phyloP scores from a whole-genome alignment of 352 stramenopile genomes.

The Lagenidium sp. region DNA sequence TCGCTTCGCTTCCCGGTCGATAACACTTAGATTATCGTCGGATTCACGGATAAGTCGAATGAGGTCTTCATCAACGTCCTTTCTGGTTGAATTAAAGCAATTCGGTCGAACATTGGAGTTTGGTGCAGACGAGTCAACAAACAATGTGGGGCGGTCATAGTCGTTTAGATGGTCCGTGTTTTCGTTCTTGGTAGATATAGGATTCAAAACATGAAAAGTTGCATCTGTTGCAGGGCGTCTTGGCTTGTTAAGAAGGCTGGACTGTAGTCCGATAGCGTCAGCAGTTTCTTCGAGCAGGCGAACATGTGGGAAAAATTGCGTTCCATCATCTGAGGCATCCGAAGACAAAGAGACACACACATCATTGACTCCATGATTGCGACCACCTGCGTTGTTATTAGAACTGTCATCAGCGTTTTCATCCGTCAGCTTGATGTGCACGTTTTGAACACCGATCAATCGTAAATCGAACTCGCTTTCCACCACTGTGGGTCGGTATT shows the following conservation, averaged over 20 bases:
- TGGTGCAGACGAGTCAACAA: not conserved
- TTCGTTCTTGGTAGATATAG: not conserved
- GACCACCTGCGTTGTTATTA: not conserved
- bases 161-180: not conserved
- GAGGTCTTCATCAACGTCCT: constrained; percentile 18
- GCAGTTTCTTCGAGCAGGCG: not conserved
- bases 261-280: no score
- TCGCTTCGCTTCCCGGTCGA: constrained; percentile 37
- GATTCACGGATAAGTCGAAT: constrained; percentile 36
- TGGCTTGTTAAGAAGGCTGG: not conserved
- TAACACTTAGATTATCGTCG: constrained; percentile 68
- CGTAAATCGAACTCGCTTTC: constrained; percentile 24
- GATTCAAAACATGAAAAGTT: not conserved
- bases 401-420: not conserved
- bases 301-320: not conserved
- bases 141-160: not conserved
- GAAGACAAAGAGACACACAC: no score
- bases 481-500: no score
- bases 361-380: not conserved
- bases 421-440: constrained; percentile 30
- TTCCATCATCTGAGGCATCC: not conserved
- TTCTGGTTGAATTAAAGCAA: not conserved
- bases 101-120: not conserved
- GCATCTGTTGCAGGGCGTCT: not conserved
- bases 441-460: constrained; percentile 44